Conservation (phyloP, 345 rosid genomes). For the Aquilaria yunnanensis region DNA sequence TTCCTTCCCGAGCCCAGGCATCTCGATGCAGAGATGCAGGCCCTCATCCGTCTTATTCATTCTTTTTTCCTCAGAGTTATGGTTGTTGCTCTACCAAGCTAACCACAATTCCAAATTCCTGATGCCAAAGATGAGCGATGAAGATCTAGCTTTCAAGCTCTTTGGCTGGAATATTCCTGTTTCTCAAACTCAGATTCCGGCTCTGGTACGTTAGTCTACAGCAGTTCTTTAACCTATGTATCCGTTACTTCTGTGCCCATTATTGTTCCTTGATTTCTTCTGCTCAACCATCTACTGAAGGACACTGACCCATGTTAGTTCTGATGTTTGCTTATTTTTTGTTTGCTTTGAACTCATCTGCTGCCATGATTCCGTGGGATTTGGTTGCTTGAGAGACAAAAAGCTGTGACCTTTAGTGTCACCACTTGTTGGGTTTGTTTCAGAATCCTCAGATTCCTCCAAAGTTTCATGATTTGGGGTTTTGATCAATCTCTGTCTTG, state of each 20-base stretch:
- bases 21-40: slow-evolving; percentile 31
- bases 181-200: slow-evolving; percentile 41
- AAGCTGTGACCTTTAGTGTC: no score
- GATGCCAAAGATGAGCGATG: slow-evolving; percentile 19
- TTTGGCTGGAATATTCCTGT: slow-evolving; percentile 64
- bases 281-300: neutral
- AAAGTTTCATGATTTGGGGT: neutral
- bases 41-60: slow-evolving; percentile 21
- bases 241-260: no score
- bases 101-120: neutral
- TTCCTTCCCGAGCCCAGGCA: slow-evolving; percentile 58
- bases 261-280: neutral
- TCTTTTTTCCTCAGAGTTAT: slow-evolving; percentile 22
- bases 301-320: neutral
- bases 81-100: slow-evolving; percentile 21
- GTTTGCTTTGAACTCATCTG: neutral
- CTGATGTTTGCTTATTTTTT: neutral
- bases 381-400: no score
- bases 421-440: neutral
- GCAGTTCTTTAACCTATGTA: no score
- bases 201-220: slow-evolving; percentile 4
- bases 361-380: no score
- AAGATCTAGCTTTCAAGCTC: slow-evolving; percentile 62
- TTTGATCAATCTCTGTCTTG: neutral
- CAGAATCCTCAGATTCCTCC: neutral